A percentile compares a stretch with the other conserved stretches of the same genome.
Conservation (phyloP, 164 flowering plant species). For the Houttuynia cordata region DNA sequence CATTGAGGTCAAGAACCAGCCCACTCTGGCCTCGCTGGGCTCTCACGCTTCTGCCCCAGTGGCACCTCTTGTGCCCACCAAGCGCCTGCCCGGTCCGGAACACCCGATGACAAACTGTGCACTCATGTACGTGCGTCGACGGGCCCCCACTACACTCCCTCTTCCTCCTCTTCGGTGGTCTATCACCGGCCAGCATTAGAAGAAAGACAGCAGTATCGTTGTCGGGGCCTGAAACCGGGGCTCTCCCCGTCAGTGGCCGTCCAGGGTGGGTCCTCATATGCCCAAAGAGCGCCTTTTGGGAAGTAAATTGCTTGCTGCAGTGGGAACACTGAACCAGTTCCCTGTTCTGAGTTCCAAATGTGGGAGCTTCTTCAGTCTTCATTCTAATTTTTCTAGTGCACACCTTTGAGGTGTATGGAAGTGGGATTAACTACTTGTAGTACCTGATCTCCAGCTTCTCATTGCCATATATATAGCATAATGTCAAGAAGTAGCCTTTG, state of each 20-base stretch:
- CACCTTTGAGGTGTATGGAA: too few species aligned
- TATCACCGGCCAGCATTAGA: conserved; percentile 37
- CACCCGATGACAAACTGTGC: conserved; percentile 35
- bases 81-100: conserved; percentile 50
- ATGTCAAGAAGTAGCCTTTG: background rate
- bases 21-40: background rate
- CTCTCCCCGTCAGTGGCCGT: conserved; percentile 4
- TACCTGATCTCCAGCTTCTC: too few species aligned
- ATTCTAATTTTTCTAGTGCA: background rate
- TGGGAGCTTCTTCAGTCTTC: background rate
- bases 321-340: background rate
- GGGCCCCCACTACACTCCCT: conserved; percentile 26
- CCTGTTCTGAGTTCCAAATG: background rate
- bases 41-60: conserved; percentile 24
- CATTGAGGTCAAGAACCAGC: conserved; percentile 6
- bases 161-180: conserved; percentile 9
- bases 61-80: conserved; percentile 61
- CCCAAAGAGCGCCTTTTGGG: conserved; percentile 6
- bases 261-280: conserved; percentile 13
- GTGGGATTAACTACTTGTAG: too few species aligned
- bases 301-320: conserved; percentile 8
- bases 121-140: conserved; percentile 26
- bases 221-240: background rate
- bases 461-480: background rate
- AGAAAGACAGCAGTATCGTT: conserved; percentile 24